Conservation (phyloP, 2,329 filamentous ascomycete genomes). For the Cadophora sp. region DNA sequence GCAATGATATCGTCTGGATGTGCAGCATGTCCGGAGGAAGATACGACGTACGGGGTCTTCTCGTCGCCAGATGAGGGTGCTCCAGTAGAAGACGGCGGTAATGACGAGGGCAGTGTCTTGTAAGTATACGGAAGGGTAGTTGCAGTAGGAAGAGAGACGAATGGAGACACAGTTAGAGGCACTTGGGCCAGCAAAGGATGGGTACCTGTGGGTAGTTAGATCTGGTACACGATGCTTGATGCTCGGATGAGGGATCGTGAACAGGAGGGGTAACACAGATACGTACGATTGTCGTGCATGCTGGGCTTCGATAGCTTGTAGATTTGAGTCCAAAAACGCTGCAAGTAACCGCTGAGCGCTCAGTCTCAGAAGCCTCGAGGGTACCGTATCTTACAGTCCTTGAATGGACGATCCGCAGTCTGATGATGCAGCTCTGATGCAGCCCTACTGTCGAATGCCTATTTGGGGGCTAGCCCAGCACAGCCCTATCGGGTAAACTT, state of each 20-base stretch:
- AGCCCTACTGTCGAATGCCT: background rate
- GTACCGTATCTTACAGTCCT: background rate
- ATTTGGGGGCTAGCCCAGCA: background rate
- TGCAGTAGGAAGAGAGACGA: conserved; percentile 87
- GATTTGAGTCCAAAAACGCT: background rate
- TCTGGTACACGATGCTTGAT: background rate
- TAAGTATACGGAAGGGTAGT: conserved; percentile 96
- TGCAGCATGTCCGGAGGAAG: conserved; percentile 78
- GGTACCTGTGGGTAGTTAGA: conserved; percentile 58
- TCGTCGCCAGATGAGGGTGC: conserved; percentile 50
- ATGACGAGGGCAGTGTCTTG: conserved; percentile 84
- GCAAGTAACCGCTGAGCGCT: background rate
- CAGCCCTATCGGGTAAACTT: background rate
- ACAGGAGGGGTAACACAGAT: background rate
- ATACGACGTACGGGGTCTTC: conserved; percentile 78
- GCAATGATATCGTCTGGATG: conserved; percentile 86
- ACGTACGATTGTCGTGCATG: conserved; percentile 44
- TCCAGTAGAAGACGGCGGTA: conserved; percentile 74
- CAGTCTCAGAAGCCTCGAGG: background rate
- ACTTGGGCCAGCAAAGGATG: conserved; percentile 92
- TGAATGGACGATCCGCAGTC: background rate
- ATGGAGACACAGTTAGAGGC: conserved; percentile 91
- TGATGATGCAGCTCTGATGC: background rate
- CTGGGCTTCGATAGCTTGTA: background rate
- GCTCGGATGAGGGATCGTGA: background rate